Conservation (phyloP, 192 early-diverging fungal species). For the Coemansia aciculifera region DNA sequence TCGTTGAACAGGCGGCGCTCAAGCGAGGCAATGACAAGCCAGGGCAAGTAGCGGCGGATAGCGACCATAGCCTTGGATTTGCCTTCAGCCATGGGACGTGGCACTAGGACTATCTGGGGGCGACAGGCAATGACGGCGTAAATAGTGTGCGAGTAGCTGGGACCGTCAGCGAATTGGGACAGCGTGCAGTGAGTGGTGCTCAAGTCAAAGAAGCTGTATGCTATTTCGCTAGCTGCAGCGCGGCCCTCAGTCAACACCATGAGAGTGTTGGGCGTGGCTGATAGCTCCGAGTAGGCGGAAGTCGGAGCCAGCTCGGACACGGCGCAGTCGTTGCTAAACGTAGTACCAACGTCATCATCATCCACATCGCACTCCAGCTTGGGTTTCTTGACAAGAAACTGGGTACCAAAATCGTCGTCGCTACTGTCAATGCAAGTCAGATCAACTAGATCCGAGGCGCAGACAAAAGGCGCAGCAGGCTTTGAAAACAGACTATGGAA, state of each 20-base stretch:
- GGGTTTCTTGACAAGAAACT: constrained; percentile 7
- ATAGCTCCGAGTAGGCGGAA: constrained; percentile 33
- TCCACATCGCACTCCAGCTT: constrained; percentile 10
- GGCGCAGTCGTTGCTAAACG: background rate
- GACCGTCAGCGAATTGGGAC: constrained; percentile 44
- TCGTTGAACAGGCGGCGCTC: constrained; percentile 39
- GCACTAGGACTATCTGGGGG: constrained; percentile 42
- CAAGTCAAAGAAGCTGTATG: constrained; percentile 40
- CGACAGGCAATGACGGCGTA: constrained; percentile 35
- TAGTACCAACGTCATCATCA: background rate
- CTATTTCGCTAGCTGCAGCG: constrained; percentile 41
- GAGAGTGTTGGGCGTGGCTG: constrained; percentile 21
- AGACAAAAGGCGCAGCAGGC: background rate
- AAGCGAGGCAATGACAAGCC: constrained; percentile 28
- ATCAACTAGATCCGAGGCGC: constrained; percentile 15
- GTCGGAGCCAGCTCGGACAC: constrained; percentile 28
- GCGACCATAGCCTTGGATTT: constrained; percentile 49
- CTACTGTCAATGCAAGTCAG: constrained; percentile 23
- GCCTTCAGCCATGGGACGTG: constrained; percentile 36
- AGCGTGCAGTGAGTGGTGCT: constrained; percentile 34
- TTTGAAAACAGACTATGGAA: background rate
- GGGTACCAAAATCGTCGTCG: constrained; percentile 10
- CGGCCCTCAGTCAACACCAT: constrained; percentile 50
- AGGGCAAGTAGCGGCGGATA: constrained; percentile 49
- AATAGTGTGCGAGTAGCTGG: constrained; percentile 51